Evolutionary conservation across 2,329 filamentous ascomycete species (phyloP), one percentile per base, ranked within the genome.

Genomic region (Sclerotiophoma versabilis): DNA sequence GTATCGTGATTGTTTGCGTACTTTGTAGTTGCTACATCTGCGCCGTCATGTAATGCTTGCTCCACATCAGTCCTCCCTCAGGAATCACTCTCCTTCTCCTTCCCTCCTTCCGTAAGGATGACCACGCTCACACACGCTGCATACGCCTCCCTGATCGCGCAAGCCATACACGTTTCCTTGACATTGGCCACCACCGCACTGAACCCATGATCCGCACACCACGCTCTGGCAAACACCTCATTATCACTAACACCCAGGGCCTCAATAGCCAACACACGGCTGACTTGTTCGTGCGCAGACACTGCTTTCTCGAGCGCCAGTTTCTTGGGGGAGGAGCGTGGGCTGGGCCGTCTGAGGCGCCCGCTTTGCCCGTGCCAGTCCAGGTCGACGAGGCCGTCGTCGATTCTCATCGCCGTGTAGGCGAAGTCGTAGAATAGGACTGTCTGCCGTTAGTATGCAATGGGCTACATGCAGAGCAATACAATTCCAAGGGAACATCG

Each of bases 181-280:
- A 90, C 72, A 71, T 91, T 87, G 8, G 88, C 88, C 53, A 91
- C 83, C 15, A 92, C 77, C 1, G 89, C 89, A 66, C 83, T 87
- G 64, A 91, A 75, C 2, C 89, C 89, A 84, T 88, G 90, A 65
- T 91, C 87, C 49, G 87, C 84, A 70, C 89, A 92, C 89, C 89
- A 92, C 6, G 89, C 88, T 58, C 89, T 79, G 1, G 87, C 89
- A 64, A 92, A 81, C 4, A 91, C 89, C 73, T 92, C 89, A 62
- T 92, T 91, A 72, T 92, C 89, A 42, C 80, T 79, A 19, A 89
- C 87, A 0, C 89, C 89, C 69, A 90, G 87, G 0, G 88, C 87
- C 75, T 92, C 87, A 12, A 92, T 81, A 4, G 88, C 86, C 8
- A 92, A 77, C 3, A 92, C 88, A 62, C 84, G 83, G 61, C 89